A percentile compares a stretch with the other conserved stretches of the same genome.
Conservation (phyloP, 2,329 filamentous ascomycete genomes). For the Sphaerulina vaccinii region DNA sequence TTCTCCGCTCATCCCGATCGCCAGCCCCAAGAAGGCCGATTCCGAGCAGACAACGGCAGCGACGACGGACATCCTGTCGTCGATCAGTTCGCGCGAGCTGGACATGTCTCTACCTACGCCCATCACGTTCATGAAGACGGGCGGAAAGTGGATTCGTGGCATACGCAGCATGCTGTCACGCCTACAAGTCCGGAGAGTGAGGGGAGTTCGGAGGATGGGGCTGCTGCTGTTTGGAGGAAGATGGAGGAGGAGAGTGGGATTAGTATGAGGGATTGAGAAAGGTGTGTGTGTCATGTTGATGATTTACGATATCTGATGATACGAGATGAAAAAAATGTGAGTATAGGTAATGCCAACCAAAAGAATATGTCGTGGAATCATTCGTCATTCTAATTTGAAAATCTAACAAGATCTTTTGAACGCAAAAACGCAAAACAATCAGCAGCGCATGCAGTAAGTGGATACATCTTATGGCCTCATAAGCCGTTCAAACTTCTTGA, state of each 20-base stretch:
- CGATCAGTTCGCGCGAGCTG: background rate
- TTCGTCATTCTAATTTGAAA: too few species aligned
- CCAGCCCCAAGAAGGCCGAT: background rate
- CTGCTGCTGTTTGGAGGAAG: background rate
- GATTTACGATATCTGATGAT: too few species aligned
- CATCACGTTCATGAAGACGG: background rate
- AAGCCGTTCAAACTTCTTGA: too few species aligned
- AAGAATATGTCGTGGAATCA: too few species aligned
- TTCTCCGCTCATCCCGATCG: background rate
- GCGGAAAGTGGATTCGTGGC: background rate
- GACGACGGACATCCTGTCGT: background rate
- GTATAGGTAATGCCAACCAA: too few species aligned
- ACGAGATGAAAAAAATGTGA: too few species aligned
- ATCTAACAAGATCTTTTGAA: too few species aligned
- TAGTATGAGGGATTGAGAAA: background rate
- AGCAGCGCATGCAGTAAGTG: too few species aligned
- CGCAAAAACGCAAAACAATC: too few species aligned
- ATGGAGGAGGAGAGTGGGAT: background rate
- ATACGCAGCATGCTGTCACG: background rate
- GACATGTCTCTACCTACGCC: background rate
- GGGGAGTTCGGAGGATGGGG: background rate
- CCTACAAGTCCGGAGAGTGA: too few species aligned
- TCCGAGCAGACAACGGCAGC: background rate
- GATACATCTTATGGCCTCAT: too few species aligned
- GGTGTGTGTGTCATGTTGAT: background rate